A percentile compares a stretch with the other conserved stretches of the same genome.
Evolutionary conservation across 2,329 filamentous ascomycete genomes (phyloP).

Genomic region (Dothiorella sarmentorum): DNA sequence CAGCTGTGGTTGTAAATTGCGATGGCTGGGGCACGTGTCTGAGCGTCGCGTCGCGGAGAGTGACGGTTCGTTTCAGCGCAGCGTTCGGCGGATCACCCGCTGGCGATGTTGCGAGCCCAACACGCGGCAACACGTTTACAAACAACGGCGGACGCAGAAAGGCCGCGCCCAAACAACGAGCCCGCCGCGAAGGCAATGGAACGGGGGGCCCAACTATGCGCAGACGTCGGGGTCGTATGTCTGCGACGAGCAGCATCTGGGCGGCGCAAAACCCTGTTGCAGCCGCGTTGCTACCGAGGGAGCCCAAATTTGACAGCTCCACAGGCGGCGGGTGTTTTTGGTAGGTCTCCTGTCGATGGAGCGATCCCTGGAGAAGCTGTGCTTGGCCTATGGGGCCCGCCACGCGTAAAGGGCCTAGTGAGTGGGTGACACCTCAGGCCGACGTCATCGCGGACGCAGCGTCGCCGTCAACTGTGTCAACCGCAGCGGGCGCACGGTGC

Average conservation of each 20-base stretch:
- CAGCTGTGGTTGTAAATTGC: conserved; percentile 12
- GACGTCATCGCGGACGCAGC: conserved; percentile 7
- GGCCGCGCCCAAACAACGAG: neutral
- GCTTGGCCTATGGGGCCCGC: conserved; percentile 1
- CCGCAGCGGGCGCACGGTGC: neutral
- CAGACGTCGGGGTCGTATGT: neutral
- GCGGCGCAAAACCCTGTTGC: neutral
- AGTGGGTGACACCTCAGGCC: neutral
- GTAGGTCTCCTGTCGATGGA: conserved; percentile 16
- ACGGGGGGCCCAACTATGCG: neutral
- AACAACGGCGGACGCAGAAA: too few relatives aligned
- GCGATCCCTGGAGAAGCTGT: conserved; percentile 4
- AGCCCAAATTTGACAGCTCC: conserved; percentile 1
- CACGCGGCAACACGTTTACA: neutral
- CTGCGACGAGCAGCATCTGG: conserved; percentile 1
- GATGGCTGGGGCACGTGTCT: conserved; percentile 12
- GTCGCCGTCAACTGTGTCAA: neutral
- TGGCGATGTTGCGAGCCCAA: too few relatives aligned
- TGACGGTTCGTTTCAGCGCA: conserved; percentile 7
- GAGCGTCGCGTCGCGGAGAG: neutral
- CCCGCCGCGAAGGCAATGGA: neutral
- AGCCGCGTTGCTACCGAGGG: neutral
- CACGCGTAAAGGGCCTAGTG: conserved; percentile 5
- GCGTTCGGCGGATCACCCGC: neutral
- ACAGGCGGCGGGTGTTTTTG: neutral